Percentiles rank a stretch among this genome's conserved stretches.
Evolutionary conservation across 169 alveolate species (phyloP).

Genomic region (Cryptosporidium sp.): DNA sequence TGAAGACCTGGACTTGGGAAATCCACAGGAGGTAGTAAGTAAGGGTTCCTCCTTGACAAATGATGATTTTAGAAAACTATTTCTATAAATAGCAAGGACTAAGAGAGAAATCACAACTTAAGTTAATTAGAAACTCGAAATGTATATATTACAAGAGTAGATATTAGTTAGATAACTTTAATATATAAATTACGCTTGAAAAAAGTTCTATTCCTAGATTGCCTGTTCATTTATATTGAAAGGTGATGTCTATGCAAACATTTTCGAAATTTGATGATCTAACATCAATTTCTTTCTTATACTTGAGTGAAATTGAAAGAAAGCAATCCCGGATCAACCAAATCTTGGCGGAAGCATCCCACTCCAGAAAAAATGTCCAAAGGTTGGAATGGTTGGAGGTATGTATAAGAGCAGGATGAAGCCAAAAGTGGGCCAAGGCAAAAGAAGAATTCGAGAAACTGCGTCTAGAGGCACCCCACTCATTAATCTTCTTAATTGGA

Average conservation of each 20-base stretch:
- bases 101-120: not conserved
- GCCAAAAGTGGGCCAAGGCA: constrained; percentile 69
- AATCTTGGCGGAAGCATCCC: constrained; percentile 15
- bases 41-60: constrained; percentile 32
- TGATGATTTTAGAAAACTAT: constrained; percentile 63
- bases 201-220: not conserved
- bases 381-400: constrained; percentile 26
- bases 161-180: not conserved
- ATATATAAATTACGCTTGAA: not conserved
- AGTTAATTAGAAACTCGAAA: not conserved
- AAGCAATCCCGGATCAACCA: constrained; percentile 57
- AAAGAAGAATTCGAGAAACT: constrained; percentile 15
- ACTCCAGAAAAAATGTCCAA: constrained; percentile 60
- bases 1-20: not conserved
- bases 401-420: constrained; percentile 57
- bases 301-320: constrained; percentile 11
- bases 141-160: not conserved
- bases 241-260: constrained; percentile 13
- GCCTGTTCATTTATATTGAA: constrained; percentile 22
- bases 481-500: constrained; percentile 50
- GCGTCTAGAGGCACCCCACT: constrained; percentile 38
- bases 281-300: constrained; percentile 22
- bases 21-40: not conserved
- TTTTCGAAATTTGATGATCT: constrained; percentile 27
- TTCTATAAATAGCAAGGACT: not conserved